Base-by-base conservation (phyloP, 2,329 filamentous ascomycete genomes). In the Boeremia lycopersici region DNA sequence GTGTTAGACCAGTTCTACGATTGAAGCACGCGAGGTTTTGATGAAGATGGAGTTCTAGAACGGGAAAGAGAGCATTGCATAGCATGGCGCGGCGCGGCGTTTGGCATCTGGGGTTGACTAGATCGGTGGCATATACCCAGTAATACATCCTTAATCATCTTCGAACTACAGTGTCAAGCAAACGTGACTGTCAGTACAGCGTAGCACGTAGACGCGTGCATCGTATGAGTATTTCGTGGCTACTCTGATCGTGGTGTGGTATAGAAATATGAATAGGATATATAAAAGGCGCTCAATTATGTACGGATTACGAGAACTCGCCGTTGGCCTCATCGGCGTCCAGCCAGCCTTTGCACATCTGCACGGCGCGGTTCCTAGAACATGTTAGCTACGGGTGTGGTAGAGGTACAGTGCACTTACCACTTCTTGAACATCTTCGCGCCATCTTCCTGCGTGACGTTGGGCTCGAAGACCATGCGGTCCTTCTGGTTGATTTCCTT, bases 341-440 rank as follows among this genome's bases (percentile, higher is more conserved):
- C 46, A 84, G 70, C 89, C 90, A 93, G 30, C 90, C 90, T 68
- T 82, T 85, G 66, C 86, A 89, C 89, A 92, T 93, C 71, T 89
- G 79, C 33, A 93, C 90, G 1, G 90, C 90, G 29, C 54, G 54
- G 26, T 53, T 47, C 53, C 53, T 56, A 9, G 9, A 30, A 2
- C 2, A 13, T 33, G 23, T 56, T 39, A 52, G 43, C 28, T 13
- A 3, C 34, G 38, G 1, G 10, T 19, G 23, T 2, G n/a, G 1
- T 4, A 15, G 10, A 1, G 4, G 6, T 13, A 9, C 2, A 13
- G 13, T 10, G 17, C 11, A 56, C 53, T 52, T 11, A 56, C 90
- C 90, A 93, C 62, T 84, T 83, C 63, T 80, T 82, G 69, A 90
- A 91, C 78, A 89, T 85, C 69, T 80, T 81, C 29, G 74, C 74